Base-by-base conservation (phyloP, 305 asterid genomes). In the Solanum hybrid region DNA sequence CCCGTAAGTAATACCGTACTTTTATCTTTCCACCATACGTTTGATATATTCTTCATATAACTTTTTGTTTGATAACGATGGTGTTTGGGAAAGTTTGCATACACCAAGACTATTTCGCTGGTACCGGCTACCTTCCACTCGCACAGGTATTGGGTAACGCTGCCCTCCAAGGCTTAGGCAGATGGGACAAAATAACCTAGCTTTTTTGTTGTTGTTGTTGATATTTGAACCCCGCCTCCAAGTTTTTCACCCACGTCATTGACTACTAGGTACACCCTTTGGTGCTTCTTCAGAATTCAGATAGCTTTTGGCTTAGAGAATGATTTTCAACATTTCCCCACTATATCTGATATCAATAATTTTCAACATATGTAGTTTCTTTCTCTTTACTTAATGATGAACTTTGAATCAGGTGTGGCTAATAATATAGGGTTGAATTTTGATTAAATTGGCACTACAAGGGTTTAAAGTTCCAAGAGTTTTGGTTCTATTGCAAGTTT, bases 1-100 rank as follows among this genome's bases (percentile, higher is more conserved):
- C 99, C 99, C 91, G 99, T 96, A 90, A 89, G 96, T 94, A 26
- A 86, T 78, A 34, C 88, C 31, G 3, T 60, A 56, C 20, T 66
- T 60, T n/a, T 85, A 22, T 85, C 32, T 85, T 60, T 60, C 88
- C 77, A 60, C 51, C 88, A 85, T 85, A 60, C 34, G 51, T 60
- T 32, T 85, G 40, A 75, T 72, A 72, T 72, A 27, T 72, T 75
- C 38, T 75, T 75, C 26, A 27, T 72, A 13, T 27, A 27, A 72
- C 10, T 10, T 72, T 0, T 72, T 12, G 79, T 71, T 72, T 72
- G 79, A 72, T 27, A 13, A 72, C 22, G 5, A 72, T 72, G 79
- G 35, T n/a, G 10, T 27, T 72, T 6, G 79, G 35, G 79, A 13
- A 27, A 27, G 79, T 31, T 72, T 72, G 79, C 10, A 27, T 27